These are phyloP conservation scores for Cordyceps fumosorosea DNA, from an alignment of 2,329 filamentous ascomycete species.

Conservation along the genomic window DNA sequence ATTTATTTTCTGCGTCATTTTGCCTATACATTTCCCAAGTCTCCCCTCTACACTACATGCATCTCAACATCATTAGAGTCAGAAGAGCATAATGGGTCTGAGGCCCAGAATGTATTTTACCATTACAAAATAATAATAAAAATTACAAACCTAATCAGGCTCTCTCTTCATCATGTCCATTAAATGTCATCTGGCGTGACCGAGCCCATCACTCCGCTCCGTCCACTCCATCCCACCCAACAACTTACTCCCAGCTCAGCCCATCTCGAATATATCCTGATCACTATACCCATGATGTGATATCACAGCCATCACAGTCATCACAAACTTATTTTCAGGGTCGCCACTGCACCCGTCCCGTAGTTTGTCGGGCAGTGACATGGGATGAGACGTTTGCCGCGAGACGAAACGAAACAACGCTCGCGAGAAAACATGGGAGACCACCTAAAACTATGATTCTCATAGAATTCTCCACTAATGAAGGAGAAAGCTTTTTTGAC, in stretches of 20 bases:
- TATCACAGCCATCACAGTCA: background rate
- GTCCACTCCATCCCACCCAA: background rate
- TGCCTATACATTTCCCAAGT: no score
- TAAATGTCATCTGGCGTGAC: no score
- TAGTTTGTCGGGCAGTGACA: background rate
- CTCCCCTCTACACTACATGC: no score
- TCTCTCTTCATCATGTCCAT: no score
- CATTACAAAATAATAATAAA: no score
- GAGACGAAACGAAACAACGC: background rate
- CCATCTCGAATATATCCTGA: background rate
- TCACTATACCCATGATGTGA: background rate
- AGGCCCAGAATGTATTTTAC: no score
- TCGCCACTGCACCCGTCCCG: background rate
- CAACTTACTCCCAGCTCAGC: background rate
- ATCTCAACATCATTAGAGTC: no score
- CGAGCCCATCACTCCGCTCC: background rate
- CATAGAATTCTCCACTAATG: background rate
- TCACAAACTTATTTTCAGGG: background rate
- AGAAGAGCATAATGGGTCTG: no score
- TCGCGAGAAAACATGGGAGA: background rate
- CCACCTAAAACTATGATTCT: background rate
- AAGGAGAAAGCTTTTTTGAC: constrained; percentile 3
- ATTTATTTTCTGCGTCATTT: no score
- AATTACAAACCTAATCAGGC: no score
- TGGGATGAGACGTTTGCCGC: background rate